Percentiles rank a stretch among this genome's conserved stretches.
These are phyloP conservation scores for Aspergillus ostianus DNA, from an alignment of 495 filamentous ascomycete genomes.

Conservation along the genomic window DNA sequence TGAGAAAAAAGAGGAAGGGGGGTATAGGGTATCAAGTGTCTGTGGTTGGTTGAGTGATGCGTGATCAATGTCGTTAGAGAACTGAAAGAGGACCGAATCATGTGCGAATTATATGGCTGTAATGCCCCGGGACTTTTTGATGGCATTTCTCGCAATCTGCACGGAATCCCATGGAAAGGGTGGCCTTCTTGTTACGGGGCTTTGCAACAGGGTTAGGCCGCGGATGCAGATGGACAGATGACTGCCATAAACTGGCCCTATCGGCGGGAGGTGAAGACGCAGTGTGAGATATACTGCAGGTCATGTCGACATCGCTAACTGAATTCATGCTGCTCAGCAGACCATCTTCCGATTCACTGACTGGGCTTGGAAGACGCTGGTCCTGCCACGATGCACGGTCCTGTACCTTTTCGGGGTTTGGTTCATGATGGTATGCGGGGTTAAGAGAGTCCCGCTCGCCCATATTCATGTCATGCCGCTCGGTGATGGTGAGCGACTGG, in stretches of 20 bases:
- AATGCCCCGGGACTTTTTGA: slow-evolving; percentile 77
- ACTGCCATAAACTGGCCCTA: slow-evolving; percentile 1
- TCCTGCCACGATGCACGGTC: slow-evolving; percentile 45
- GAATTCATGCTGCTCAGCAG: slow-evolving; percentile 32
- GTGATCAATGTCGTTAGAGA: neutral
- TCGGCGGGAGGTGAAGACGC: slow-evolving; percentile 5
- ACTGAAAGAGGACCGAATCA: slow-evolving; percentile 6
- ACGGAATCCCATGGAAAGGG: slow-evolving; percentile 80
- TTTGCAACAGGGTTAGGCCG: neutral
- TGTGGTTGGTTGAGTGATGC: neutral
- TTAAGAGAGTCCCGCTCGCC: neutral
- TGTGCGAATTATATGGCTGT: slow-evolving; percentile 69
- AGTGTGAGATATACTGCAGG: slow-evolving; percentile 10
- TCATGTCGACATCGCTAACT: slow-evolving; percentile 24
- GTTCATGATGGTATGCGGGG: neutral
- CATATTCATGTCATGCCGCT: slow-evolving; percentile 1
- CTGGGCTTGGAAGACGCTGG: slow-evolving; percentile 66
- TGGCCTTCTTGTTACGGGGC: slow-evolving; percentile 57
- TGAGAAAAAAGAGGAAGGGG: neutral
- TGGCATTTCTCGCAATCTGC: slow-evolving; percentile 85
- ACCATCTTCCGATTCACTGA: slow-evolving; percentile 64
- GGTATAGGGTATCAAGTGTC: neutral
- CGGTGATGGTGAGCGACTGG: slow-evolving; percentile 30
- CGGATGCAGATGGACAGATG: slow-evolving; percentile 9
- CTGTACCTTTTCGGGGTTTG: slow-evolving; percentile 4